Conservation (phyloP, 2,329 filamentous ascomycete genomes). For the Aspergillus sp. region DNA sequence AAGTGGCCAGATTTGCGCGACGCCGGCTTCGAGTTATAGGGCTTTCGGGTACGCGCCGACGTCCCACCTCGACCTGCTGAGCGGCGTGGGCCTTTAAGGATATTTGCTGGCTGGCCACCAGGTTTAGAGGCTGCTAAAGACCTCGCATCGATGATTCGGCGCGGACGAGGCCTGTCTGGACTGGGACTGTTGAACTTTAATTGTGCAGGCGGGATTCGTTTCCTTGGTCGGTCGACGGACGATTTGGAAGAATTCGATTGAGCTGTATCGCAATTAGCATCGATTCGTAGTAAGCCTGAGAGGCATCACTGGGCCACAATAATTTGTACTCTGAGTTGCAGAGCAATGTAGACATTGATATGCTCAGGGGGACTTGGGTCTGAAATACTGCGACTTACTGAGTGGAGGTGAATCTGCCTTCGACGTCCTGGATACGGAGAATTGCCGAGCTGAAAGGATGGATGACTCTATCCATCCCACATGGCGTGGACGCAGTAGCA, state of each 20-base stretch:
- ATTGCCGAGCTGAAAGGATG: constrained; percentile 22
- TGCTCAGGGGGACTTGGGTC: not conserved
- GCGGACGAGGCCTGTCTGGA: constrained; percentile 23
- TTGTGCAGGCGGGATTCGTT: constrained; percentile 16
- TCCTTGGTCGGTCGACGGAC: constrained; percentile 7
- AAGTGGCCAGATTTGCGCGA: constrained; percentile 13
- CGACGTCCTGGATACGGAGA: constrained; percentile 25
- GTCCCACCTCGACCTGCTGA: constrained; percentile 22
- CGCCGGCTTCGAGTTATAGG: constrained; percentile 17
- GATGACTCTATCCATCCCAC: constrained; percentile 18
- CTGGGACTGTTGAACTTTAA: constrained; percentile 19
- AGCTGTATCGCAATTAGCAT: constrained; percentile 1
- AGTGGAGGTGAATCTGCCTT: constrained; percentile 18
- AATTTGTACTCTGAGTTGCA: not conserved
- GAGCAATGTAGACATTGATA: not conserved
- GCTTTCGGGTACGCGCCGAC: constrained; percentile 21
- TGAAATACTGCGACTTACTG: constrained; percentile 23
- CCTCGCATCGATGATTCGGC: constrained; percentile 37
- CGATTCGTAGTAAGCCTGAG: not conserved
- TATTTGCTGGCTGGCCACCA: constrained; percentile 27
- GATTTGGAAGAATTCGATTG: not conserved
- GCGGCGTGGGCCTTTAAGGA: constrained; percentile 32
- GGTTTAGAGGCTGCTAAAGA: constrained; percentile 34
- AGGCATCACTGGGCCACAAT: not conserved
- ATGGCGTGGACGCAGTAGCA: constrained; percentile 5